Conservation (phyloP, 768 basidiomycete genomes). For the Russula sp. region DNA sequence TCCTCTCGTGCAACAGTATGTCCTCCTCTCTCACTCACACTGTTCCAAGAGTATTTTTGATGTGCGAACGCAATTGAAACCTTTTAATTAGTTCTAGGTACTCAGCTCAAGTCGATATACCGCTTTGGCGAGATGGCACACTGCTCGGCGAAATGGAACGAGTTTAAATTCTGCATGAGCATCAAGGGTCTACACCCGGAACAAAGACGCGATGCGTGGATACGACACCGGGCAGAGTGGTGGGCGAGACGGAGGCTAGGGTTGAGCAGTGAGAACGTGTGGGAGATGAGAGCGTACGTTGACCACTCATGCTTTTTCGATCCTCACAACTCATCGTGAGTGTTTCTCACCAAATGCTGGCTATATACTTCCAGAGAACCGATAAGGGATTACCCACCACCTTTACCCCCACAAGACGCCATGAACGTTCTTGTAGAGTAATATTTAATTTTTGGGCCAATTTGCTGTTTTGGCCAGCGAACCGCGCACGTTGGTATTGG, state of each 20-base stretch:
- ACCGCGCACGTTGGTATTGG: not conserved
- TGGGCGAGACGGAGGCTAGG: conserved; percentile 77
- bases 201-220: conserved; percentile 78
- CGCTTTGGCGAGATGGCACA: conserved; percentile 71
- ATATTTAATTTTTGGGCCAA: not conserved
- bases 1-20: conserved; percentile 67
- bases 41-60: not conserved
- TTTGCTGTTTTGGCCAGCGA: not conserved
- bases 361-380: conserved; percentile 43
- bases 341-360: not conserved
- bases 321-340: no score
- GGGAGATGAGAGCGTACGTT: conserved; percentile 81
- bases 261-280: conserved; percentile 92
- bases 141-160: conserved; percentile 77
- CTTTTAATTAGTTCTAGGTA: conserved; percentile 33
- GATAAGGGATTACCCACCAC: conserved; percentile 48
- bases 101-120: conserved; percentile 83
- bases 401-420: conserved; percentile 12
- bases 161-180: conserved; percentile 94
- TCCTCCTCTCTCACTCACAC: conserved; percentile 3
- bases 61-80: conserved; percentile 35
- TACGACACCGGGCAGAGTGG: conserved; percentile 84
- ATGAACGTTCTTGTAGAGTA: conserved; percentile 14
- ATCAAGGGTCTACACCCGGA: conserved; percentile 76
- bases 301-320: not conserved